Evolutionary conservation across 1,284 basidiomycete genomes (phyloP), one percentile per base, ranked within the genome.

Genomic region (Apiotrichum akiyoshidainum): DNA sequence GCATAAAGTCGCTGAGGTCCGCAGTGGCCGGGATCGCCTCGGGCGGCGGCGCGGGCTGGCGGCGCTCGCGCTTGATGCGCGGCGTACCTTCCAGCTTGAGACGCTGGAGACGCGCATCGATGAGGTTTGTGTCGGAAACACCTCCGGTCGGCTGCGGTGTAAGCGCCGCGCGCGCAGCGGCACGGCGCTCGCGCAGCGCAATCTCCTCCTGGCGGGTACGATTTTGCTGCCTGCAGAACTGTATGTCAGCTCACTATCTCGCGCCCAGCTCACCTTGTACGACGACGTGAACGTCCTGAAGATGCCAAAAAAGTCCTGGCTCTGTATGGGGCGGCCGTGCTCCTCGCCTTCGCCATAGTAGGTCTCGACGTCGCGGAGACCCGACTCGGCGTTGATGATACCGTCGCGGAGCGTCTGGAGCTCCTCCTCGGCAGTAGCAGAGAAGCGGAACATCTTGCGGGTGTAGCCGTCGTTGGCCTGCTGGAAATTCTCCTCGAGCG

Each of bases 281-380:
- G 92, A 93, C 0, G 88, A 92, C 26, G 92, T 84, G 69, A 96
- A 96, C 2, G 90, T 94, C 79, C 94, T 92, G 84, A 96, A 95
- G 68, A 94, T 87, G 17, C 87, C 90, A 78, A 92, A 97, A 79
- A 96, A 97, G 70, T 95, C 92, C 56, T 77, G 71, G 61, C 72
- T 72, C 58, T 69, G 76, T 31, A 74, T 64, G 2, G 71, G 71
- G 14, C 74, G 61, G 17, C 75, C 72, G 59, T 74, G 71, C 78
- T 90, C 90, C 68, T 89, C 87, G 47, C 93, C 92, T 76, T 97
- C 93, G 21, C 92, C 92, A 69, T 90, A 97, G 72, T 91, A 94
- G 54, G 82, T 86, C 61, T 93, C 83, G 17, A 90, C 90, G 58
- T 94, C 90, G 19, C 83, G 82, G 70, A 92, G 91, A 1, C 84